These are phyloP conservation scores for Calonectria pauciramosa DNA, from an alignment of 2,329 filamentous ascomycete genomes.

Conservation along the genomic window DNA sequence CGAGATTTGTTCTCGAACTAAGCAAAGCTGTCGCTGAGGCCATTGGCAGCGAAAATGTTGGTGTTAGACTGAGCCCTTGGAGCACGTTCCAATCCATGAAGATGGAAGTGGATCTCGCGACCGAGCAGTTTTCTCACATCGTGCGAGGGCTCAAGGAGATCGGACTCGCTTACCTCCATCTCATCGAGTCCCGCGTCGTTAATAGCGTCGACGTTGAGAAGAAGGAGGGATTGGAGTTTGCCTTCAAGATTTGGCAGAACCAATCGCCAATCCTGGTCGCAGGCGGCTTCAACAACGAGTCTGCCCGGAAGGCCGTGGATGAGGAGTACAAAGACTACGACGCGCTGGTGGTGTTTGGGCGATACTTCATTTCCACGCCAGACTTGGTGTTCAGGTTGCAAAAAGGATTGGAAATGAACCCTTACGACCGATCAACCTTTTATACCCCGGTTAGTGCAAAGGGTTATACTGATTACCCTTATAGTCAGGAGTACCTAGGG, in stretches of 20 bases:
- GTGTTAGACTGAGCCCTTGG: conserved; percentile 70
- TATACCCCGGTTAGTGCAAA: background rate
- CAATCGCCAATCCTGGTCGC: background rate
- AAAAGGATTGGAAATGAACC: background rate
- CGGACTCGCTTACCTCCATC: background rate
- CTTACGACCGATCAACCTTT: conserved; percentile 9
- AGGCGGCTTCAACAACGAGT: background rate
- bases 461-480: conserved; percentile 16
- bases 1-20: background rate
- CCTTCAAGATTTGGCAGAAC: background rate
- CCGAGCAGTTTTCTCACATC: conserved; percentile 71
- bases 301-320: background rate
- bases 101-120: conserved; percentile 66
- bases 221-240: background rate
- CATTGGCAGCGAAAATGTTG: conserved; percentile 54
- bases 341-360: background rate
- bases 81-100: conserved; percentile 71
- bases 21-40: background rate
- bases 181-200: background rate
- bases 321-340: background rate
- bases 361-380: conserved; percentile 6
- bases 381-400: conserved; percentile 8
- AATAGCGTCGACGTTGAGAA: background rate
- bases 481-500: background rate
- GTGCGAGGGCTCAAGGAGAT: conserved; percentile 42